Evolutionary conservation across 306 rosid genomes (phyloP).

Genomic region (Cucurbita moschata): DNA sequence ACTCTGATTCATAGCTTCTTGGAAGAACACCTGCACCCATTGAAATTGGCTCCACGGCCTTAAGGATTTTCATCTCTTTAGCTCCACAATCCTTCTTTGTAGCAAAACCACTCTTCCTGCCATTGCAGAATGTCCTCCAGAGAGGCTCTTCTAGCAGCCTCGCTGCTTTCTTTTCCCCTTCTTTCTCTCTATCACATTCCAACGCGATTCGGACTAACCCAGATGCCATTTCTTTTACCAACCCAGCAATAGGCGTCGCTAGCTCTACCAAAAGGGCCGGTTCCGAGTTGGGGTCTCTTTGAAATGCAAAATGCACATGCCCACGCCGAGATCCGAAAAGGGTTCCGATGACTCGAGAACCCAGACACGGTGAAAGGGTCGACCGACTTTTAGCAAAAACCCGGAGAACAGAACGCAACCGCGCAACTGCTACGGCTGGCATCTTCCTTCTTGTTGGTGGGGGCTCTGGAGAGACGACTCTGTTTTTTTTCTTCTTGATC

Average conservation of each 20-base stretch:
- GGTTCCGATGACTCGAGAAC: constrained; percentile 69
- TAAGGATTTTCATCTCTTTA: constrained; percentile 71
- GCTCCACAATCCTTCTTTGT: constrained; percentile 69
- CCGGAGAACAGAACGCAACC: constrained; percentile 59
- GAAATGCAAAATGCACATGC: constrained; percentile 83
- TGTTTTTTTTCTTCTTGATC: constrained; percentile 14
- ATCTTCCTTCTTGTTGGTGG: constrained; percentile 39
- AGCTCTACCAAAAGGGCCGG: constrained; percentile 88
- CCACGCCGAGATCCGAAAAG: constrained; percentile 84
- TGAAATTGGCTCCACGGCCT: constrained; percentile 83
- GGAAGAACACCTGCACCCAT: constrained; percentile 98
- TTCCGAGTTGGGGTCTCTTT: constrained; percentile 53
- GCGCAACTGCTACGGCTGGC: constrained; percentile 54
- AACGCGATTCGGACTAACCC: constrained; percentile 88
- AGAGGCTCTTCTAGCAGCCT: constrained; percentile 50
- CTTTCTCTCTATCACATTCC: constrained; percentile 67
- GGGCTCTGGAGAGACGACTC: constrained; percentile 5
- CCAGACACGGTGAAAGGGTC: constrained; percentile 35
- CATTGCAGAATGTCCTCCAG: constrained; percentile 93
- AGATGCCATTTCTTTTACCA: constrained; percentile 95
- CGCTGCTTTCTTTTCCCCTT: constrained; percentile 16
- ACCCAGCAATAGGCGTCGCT: constrained; percentile 69
- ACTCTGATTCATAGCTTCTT: constrained; percentile 1
- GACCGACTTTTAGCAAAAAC: constrained; percentile 32
- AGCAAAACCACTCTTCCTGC: constrained; percentile 85